Conservation (phyloP, 176 grass and related monocot species). For the Dactylis glomerata region DNA sequence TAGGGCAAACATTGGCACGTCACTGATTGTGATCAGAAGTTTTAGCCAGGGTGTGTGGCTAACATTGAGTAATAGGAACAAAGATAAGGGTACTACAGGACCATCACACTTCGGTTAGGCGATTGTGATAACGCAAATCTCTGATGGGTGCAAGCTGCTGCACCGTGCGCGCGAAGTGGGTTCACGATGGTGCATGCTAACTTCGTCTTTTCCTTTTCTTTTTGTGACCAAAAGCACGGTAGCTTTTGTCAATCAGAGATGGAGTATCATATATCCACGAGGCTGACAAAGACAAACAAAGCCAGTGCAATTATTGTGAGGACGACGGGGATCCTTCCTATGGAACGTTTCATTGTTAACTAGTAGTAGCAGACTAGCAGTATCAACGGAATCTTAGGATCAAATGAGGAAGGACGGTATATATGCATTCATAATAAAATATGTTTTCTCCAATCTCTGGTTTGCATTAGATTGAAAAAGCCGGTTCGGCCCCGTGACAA, state of each 20-base stretch:
- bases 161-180: neutral
- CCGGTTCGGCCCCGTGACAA: too few species aligned
- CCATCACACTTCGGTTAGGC: neutral
- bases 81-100: neutral
- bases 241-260: neutral
- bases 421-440: too few species aligned
- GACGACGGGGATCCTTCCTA: too few species aligned
- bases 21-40: neutral
- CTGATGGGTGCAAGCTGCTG: neutral
- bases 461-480: too few species aligned
- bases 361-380: too few species aligned
- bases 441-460: too few species aligned
- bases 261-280: neutral
- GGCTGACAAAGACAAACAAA: too few species aligned
- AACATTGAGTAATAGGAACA: neutral
- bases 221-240: neutral
- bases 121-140: constrained; percentile 3
- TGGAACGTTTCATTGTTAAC: too few species aligned
- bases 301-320: too few species aligned
- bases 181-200: neutral
- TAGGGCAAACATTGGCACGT: neutral
- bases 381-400: too few species aligned
- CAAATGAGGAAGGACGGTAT: too few species aligned
- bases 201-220: neutral
- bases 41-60: neutral